Conservation (phyloP, 345 rosid genomes). For the Pugionium dolabratum region DNA sequence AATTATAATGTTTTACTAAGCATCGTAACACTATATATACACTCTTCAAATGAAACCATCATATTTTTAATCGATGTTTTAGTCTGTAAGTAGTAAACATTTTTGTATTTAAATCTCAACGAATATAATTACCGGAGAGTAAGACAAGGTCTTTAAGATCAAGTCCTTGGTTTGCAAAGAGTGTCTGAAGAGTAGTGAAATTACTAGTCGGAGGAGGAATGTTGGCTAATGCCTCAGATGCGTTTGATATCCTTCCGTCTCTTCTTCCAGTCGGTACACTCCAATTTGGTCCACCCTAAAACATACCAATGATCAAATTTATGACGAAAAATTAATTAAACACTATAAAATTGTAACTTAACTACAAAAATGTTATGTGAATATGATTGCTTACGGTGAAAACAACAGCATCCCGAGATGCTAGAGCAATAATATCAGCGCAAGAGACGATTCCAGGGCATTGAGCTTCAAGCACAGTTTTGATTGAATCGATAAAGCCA, state of each 20-base stretch:
- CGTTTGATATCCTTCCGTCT: constrained; percentile 67
- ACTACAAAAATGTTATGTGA: neutral
- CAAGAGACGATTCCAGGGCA: constrained; percentile 84
- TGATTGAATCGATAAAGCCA: constrained; percentile 65
- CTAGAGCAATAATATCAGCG: constrained; percentile 70
- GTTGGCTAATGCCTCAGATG: constrained; percentile 54
- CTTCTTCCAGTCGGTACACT: constrained; percentile 81
- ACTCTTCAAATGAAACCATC: neutral
- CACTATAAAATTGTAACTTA: neutral
- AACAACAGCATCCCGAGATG: constrained; percentile 69
- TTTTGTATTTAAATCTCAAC: no score
- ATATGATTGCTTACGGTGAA: constrained; percentile 49
- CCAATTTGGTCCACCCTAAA: constrained; percentile 86
- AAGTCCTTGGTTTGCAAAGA: constrained; percentile 65
- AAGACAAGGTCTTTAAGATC: constrained; percentile 68
- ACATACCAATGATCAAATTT: constrained; percentile 11
- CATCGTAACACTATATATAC: neutral
- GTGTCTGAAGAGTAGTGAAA: constrained; percentile 53
- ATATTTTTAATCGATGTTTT: no score
- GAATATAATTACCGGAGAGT: constrained; percentile 45
- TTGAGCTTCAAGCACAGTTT: constrained; percentile 65
- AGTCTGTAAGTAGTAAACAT: no score
- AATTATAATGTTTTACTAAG: constrained; percentile 4
- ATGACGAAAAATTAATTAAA: neutral
- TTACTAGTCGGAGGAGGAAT: constrained; percentile 70